Evolutionary conservation across 768 basidiomycete genomes (phyloP), one percentile per base, ranked within the genome.

Genomic region (Kwoniella shandongensis): DNA sequence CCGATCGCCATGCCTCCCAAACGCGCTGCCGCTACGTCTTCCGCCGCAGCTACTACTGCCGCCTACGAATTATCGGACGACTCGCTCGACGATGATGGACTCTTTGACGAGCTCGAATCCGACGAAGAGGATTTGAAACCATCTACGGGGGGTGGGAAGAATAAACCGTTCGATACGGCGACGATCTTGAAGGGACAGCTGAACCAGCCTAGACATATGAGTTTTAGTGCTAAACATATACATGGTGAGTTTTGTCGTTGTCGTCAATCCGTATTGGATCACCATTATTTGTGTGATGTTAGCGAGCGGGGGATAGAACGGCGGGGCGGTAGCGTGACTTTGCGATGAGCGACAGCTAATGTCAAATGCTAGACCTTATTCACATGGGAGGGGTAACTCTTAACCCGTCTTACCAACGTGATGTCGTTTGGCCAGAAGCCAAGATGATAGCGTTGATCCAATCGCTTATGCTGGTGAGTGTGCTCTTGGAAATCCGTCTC

Each of bases 391-490:
- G 10, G 3, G 50, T 71, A 27, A 53, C 68, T 10, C 60, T 69
- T n/a, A 45, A 59, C 20, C 64, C 69, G 1, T 42, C 53, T 22
- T 71, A 68, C 56, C 69, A 71, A 49, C 64, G 69, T 54, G 72
- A 71, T 50, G 72, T 73, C 13, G 72, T 73, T 22, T 73, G 72
- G 72, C 46, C 59, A 0, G 54, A 59, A 26, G 12, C 27, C n/a
- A 70, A 70, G 52, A 62, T 63, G 67, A 59, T 63, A 12, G 49
- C 45, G 8, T 54, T 73, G 61, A 67, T 73, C 22, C 66, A 70
- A 27, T 70, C 69, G 1, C 46, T 73, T 4, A 63, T 73, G 48
- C 44, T 71, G 18, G 69, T 68, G 39, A 60, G 66, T 66, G n/a
- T 18, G 20, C 15, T 40, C 3, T 40, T 36, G n/a, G n/a, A n/a